A percentile compares a stretch with the other conserved stretches of the same genome.
Conservation (phyloP, 805 yeast species). For the Komagataella pastoris region DNA sequence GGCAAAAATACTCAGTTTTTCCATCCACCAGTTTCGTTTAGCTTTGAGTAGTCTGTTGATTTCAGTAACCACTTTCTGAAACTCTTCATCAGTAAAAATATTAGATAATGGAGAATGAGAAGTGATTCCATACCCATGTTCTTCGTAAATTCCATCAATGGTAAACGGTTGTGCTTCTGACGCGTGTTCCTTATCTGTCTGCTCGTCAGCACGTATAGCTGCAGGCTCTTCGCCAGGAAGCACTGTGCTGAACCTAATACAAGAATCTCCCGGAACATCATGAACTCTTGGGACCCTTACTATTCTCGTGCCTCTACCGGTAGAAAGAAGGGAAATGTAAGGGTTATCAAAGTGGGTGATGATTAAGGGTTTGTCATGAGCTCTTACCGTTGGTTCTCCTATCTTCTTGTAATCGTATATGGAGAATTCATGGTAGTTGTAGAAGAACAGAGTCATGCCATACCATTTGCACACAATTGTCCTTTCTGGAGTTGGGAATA, state of each 20-base stretch:
- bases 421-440: slow-evolving; percentile 57
- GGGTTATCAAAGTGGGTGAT: slow-evolving; percentile 59
- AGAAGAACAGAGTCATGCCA: slow-evolving; percentile 23
- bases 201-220: slow-evolving; percentile 22
- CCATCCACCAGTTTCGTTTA: slow-evolving; percentile 19
- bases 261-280: slow-evolving; percentile 20
- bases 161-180: slow-evolving; percentile 3
- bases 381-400: slow-evolving; percentile 9
- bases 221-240: slow-evolving; percentile 55
- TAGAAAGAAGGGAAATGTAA: slow-evolving; percentile 22
- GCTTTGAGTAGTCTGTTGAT: slow-evolving; percentile 28
- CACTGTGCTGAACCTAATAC: slow-evolving; percentile 3
- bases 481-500: neutral
- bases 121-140: slow-evolving; percentile 33
- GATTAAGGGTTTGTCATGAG: slow-evolving; percentile 24
- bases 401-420: slow-evolving; percentile 18
- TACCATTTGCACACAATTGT: neutral
- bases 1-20: slow-evolving; percentile 25
- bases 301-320: slow-evolving; percentile 32
- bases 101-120: slow-evolving; percentile 38
- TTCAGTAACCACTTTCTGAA: slow-evolving; percentile 22
- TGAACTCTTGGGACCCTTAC: slow-evolving; percentile 50
- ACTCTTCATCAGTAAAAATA: slow-evolving; percentile 23
- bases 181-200: neutral
- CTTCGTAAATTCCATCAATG: slow-evolving; percentile 24